Evolutionary conservation across 2,329 filamentous ascomycete genomes (phyloP).

Genomic region (Curvularia hawaiiensis): DNA sequence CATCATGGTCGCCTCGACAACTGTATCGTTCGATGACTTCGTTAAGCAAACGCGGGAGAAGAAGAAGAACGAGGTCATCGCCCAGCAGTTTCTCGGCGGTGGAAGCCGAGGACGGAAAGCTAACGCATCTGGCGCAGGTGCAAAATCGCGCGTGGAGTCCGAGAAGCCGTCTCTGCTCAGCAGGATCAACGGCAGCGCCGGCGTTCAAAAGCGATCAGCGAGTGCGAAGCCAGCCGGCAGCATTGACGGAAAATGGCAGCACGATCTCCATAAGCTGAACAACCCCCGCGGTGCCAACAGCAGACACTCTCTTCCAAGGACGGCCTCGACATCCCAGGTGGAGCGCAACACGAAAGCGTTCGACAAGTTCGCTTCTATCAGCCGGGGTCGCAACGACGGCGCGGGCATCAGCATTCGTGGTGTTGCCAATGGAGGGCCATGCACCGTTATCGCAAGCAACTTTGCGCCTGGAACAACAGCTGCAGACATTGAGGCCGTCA

Average conservation of each 20-base stretch:
- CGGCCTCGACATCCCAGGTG: slow-evolving; percentile 48
- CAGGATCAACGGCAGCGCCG: slow-evolving; percentile 70
- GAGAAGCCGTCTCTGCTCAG: slow-evolving; percentile 66
- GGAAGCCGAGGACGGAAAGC: slow-evolving; percentile 58
- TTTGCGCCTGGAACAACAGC: slow-evolving; percentile 82
- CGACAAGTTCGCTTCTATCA: slow-evolving; percentile 47
- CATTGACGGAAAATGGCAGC: slow-evolving; percentile 72
- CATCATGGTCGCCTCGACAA: slow-evolving; percentile 23
- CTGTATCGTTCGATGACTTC: slow-evolving; percentile 37
- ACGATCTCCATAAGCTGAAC: slow-evolving; percentile 65
- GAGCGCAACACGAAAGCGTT: slow-evolving; percentile 51
- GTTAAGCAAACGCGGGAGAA: slow-evolving; percentile 61
- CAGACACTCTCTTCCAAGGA: slow-evolving; percentile 39
- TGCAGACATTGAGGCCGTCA: slow-evolving; percentile 81
- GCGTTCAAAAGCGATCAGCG: slow-evolving; percentile 67
- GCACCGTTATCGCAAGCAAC: slow-evolving; percentile 76
- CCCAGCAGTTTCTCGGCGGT: slow-evolving; percentile 72
- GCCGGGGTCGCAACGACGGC: slow-evolving; percentile 35
- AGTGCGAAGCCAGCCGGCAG: slow-evolving; percentile 56
- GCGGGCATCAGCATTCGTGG: slow-evolving; percentile 71
- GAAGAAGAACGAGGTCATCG: slow-evolving; percentile 74
- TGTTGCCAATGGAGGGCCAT: slow-evolving; percentile 68
- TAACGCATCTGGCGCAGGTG: slow-evolving; percentile 57
- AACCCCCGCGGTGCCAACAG: slow-evolving; percentile 47
- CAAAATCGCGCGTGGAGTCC: slow-evolving; percentile 51